phyloP scores from a whole-genome alignment of 2,329 filamentous ascomycete genomes.

The Metarhizium guizhouense region DNA sequence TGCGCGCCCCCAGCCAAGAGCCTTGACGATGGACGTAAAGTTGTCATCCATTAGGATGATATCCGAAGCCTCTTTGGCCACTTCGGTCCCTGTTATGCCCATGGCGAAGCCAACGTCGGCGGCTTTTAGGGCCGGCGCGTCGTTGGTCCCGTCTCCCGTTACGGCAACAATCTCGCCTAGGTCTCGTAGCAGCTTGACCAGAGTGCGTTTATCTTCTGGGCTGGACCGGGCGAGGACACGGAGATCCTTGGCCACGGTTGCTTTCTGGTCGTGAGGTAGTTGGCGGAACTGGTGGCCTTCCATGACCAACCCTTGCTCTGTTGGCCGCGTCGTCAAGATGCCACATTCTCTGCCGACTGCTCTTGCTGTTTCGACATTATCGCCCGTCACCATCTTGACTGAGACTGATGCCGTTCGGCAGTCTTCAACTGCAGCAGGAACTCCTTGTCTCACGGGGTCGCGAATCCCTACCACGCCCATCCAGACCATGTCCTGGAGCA shows the following conservation, averaged over 20 bases:
- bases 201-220: conserved; percentile 49
- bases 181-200: conserved; percentile 43
- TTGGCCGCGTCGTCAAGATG: conserved; percentile 26
- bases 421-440: conserved; percentile 42
- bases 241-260: conserved; percentile 21
- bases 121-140: conserved; percentile 54
- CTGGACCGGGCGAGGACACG: conserved; percentile 50
- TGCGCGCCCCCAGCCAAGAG: conserved; percentile 56
- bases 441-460: conserved; percentile 51
- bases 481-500: conserved; percentile 55
- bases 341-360: conserved; percentile 48
- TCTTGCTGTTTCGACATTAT: conserved; percentile 42
- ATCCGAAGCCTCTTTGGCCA: conserved; percentile 59
- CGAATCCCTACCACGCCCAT: conserved; percentile 59
- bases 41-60: conserved; percentile 61
- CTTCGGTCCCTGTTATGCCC: conserved; percentile 59
- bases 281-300: neutral
- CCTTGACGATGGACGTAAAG: conserved; percentile 56
- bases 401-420: conserved; percentile 43
- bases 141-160: conserved; percentile 60
- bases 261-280: conserved; percentile 18
- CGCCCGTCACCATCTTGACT: conserved; percentile 50
- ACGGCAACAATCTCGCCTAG: conserved; percentile 51
- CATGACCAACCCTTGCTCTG: conserved; percentile 12
- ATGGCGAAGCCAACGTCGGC: conserved; percentile 61